phyloP scores from a whole-genome alignment of 2,329 filamentous ascomycete genomes.

The Colletotrichum horii region DNA sequence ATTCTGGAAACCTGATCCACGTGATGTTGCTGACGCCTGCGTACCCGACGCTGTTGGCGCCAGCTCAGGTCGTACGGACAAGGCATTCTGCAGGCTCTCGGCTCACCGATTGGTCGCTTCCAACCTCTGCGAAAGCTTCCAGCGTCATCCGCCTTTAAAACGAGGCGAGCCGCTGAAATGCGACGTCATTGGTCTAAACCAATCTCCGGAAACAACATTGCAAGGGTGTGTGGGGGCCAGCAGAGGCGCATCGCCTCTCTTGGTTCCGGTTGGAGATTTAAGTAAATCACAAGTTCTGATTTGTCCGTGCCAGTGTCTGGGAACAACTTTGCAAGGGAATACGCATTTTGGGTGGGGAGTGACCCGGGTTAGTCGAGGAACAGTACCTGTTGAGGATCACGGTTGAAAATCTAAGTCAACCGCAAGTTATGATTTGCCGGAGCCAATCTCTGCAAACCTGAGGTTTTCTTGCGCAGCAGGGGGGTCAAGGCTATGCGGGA shows the following conservation, averaged over 20 bases:
- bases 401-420: accelerated
- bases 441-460: neutral
- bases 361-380: accelerated
- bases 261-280: accelerated
- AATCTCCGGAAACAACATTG: neutral
- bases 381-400: neutral
- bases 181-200: neutral
- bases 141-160: neutral
- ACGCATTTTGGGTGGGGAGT: neutral
- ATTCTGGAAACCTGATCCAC: accelerated
- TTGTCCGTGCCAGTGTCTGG: neutral
- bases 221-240: neutral
- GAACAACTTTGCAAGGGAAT: neutral
- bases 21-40: neutral
- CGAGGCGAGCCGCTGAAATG: neutral
- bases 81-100: neutral
- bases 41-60: accelerated
- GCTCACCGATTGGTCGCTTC: neutral
- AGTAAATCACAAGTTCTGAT: neutral
- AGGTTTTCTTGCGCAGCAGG: neutral
- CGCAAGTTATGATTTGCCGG: neutral
- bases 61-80: neutral
- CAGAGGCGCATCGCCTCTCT: neutral
- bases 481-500: neutral
- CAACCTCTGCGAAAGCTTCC: neutral